Conservation (phyloP, 805 yeast genomes). For the Wickerhamomyces ciferrii region DNA sequence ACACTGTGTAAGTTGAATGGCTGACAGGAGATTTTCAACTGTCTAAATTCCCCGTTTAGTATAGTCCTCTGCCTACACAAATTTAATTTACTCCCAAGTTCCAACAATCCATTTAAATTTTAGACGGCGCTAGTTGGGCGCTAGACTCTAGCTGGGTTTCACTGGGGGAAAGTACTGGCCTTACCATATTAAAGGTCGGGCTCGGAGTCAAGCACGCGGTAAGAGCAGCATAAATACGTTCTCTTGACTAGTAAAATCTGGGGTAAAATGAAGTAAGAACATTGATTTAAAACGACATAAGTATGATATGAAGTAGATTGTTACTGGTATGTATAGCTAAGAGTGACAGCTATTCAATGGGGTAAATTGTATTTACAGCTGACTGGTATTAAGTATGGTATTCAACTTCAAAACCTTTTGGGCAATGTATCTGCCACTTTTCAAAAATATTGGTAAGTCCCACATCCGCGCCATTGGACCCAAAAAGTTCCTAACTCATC, state of each 20-base stretch:
- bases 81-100: too few relatives aligned
- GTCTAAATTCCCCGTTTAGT: too few relatives aligned
- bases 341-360: not conserved
- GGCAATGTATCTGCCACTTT: not conserved
- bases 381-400: too few relatives aligned
- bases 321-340: not conserved
- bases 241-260: not conserved
- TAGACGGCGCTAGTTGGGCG: too few relatives aligned
- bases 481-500: slow-evolving; percentile 1
- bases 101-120: too few relatives aligned
- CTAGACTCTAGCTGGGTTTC: too few relatives aligned
- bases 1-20: too few relatives aligned
- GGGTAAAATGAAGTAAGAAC: not conserved
- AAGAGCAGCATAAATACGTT: not conserved
- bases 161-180: too few relatives aligned
- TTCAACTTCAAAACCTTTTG: not conserved
- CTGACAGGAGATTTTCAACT: too few relatives aligned
- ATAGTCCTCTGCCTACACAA: too few relatives aligned
- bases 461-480: not conserved
- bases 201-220: not conserved
- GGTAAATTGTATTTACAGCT: not conserved
- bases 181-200: not conserved
- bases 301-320: not conserved
- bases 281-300: not conserved
- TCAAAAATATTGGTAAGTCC: not conserved